Evolutionary conservation across 2,329 filamentous ascomycete species (phyloP).

Genomic region (Lasiodiplodia sp.): DNA sequence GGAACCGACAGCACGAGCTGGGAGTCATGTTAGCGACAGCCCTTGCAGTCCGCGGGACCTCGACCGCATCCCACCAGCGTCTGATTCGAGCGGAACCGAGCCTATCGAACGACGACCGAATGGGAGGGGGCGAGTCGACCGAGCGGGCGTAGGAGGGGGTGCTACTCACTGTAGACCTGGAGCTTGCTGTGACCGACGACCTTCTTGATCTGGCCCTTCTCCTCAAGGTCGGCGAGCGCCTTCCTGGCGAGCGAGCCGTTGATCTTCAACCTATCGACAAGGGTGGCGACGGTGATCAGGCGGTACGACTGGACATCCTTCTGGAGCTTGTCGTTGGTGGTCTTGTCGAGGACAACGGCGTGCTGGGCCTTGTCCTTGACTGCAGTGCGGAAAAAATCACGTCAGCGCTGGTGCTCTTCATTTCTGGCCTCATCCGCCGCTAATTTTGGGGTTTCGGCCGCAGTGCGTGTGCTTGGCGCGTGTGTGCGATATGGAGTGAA

Average conservation of each 20-base stretch:
- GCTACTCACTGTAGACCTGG: constrained; percentile 90
- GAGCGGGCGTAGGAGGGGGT: not conserved
- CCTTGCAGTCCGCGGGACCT: not conserved
- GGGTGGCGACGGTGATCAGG: constrained; percentile 96
- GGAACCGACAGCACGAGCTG: constrained; percentile 28
- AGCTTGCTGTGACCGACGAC: constrained; percentile 95
- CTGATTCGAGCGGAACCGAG: not conserved
- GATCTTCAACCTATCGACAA: constrained; percentile 99
- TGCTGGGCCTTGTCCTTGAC: constrained; percentile 99
- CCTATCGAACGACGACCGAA: not conserved
- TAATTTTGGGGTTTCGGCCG: not conserved
- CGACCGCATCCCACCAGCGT: constrained; percentile 4
- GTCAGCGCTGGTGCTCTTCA: constrained; percentile 32
- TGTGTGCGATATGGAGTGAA: constrained; percentile 5
- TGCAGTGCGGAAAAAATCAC: constrained; percentile 52
- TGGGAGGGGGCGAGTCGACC: not conserved
- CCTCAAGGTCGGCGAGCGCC: constrained; percentile 92
- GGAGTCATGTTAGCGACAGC: not conserved
- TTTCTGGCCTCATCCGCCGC: not conserved
- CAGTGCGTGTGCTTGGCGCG: constrained; percentile 3
- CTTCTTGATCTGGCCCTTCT: constrained; percentile 98
- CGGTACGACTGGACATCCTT: constrained; percentile 99
- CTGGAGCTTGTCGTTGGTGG: constrained; percentile 96
- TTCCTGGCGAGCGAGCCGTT: constrained; percentile 95
- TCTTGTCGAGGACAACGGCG: constrained; percentile 98